Evolutionary conservation across 2,329 filamentous ascomycete genomes (phyloP).

Genomic region (Cordyceps militaris): DNA sequence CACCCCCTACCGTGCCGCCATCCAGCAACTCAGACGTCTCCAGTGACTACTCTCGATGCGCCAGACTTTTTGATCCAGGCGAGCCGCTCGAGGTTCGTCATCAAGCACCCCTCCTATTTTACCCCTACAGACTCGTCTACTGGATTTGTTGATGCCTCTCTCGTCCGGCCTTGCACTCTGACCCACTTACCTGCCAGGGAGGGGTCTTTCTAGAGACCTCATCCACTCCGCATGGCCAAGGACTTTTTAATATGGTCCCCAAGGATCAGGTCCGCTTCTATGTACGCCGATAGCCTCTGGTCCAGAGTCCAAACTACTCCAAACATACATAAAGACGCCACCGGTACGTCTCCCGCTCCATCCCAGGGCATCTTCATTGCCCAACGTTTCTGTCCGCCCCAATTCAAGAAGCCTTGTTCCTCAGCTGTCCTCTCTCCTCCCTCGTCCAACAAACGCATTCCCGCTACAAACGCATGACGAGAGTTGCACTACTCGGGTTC

Average conservation of each 20-base stretch:
- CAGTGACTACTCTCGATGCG: no score
- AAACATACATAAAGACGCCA: constrained; percentile 1
- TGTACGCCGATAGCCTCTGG: no score
- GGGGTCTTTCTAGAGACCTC: neutral
- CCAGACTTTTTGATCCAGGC: no score
- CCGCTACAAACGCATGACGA: neutral
- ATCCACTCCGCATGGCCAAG: no score
- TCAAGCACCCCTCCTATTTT: neutral
- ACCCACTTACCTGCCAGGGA: neutral
- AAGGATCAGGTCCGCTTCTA: no score
- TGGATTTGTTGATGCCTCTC: neutral
- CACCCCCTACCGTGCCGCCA: no score
- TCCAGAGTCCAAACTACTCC: neutral
- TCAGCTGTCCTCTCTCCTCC: neutral
- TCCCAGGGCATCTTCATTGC: neutral
- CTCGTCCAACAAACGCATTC: neutral
- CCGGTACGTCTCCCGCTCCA: neutral
- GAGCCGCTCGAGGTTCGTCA: neutral
- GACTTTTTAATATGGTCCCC: no score
- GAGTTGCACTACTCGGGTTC: neutral
- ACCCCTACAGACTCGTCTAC: no score
- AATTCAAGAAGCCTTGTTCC: neutral
- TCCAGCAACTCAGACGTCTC: no score
- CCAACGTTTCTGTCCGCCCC: neutral
- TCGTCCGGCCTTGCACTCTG: neutral